A percentile compares a stretch with the other conserved stretches of the same genome.
These are phyloP conservation scores for Fraxinus xanthoxyloides DNA, from an alignment of 305 asterid species.

Conservation along the genomic window DNA sequence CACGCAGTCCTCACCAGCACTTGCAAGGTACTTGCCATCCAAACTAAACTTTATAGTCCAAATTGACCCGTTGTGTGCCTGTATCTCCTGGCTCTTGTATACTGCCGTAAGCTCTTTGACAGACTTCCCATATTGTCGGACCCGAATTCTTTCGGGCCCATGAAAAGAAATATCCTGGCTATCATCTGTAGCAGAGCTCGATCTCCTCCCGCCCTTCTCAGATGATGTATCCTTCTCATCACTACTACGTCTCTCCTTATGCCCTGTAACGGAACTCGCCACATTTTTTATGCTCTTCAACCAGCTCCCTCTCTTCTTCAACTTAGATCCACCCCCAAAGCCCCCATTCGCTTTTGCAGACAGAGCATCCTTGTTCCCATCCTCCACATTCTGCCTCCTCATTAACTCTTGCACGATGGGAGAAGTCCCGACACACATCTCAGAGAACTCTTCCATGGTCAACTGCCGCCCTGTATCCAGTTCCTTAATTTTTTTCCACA, in stretches of 20 bases:
- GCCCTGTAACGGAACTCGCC: slow-evolving; percentile 76
- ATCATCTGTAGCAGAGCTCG: slow-evolving; percentile 98
- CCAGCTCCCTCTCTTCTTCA: slow-evolving; percentile 76
- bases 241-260: slow-evolving; percentile 81
- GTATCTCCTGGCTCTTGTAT: slow-evolving; percentile 91
- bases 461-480: slow-evolving; percentile 91
- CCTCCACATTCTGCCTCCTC: slow-evolving; percentile 94
- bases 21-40: slow-evolving; percentile 96
- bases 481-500: slow-evolving; percentile 88
- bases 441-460: slow-evolving; percentile 93
- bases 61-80: slow-evolving; percentile 90
- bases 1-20: slow-evolving; percentile 98
- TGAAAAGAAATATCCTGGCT: slow-evolving; percentile 89
- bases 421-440: slow-evolving; percentile 93
- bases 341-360: slow-evolving; percentile 49
- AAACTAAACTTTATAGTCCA: slow-evolving; percentile 95
- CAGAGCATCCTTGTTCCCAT: slow-evolving; percentile 54
- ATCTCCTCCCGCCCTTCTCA: slow-evolving; percentile 97
- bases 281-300: slow-evolving; percentile 73
- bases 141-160: slow-evolving; percentile 88
- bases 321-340: slow-evolving; percentile 58
- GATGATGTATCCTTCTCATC: slow-evolving; percentile 97
- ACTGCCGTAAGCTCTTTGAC: slow-evolving; percentile 80
- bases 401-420: slow-evolving; percentile 95
- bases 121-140: slow-evolving; percentile 86